Evolutionary conservation across 192 early-diverging fungal species (phyloP).

Genomic region (Cetraspora pellucida): DNA sequence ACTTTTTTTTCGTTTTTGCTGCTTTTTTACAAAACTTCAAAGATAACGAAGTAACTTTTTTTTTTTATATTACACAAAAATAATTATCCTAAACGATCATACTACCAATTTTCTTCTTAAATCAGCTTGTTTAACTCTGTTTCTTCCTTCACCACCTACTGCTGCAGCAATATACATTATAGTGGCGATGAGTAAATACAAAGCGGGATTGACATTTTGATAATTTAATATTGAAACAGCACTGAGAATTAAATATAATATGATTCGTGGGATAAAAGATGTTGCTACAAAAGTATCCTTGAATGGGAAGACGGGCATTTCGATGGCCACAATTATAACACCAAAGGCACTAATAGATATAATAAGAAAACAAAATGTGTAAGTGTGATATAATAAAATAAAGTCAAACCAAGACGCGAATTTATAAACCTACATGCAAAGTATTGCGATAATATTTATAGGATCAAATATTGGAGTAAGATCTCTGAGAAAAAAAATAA

Average conservation of each 20-base stretch:
- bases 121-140: no score
- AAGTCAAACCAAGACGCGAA: not conserved
- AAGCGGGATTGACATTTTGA: constrained; percentile 33
- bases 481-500: not conserved
- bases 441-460: constrained; percentile 3
- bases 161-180: constrained; percentile 13
- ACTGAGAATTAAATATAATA: not conserved
- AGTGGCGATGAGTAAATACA: constrained; percentile 14
- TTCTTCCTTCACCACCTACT: constrained; percentile 1
- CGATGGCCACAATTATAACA: constrained; percentile 2
- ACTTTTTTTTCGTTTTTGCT: no score
- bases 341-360: constrained; percentile 2
- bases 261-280: not conserved
- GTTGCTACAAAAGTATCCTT: not conserved
- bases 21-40: no score
- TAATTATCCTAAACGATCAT: no score
- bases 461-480: not conserved
- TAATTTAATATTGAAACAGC: constrained; percentile 24
- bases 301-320: constrained; percentile 12
- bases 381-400: not conserved
- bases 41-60: no score
- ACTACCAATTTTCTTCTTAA: no score
- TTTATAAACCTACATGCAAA: constrained; percentile 26
- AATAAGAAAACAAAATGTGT: not conserved
- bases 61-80: no score